These are phyloP conservation scores for Fusarium chuoi DNA, from an alignment of 2,329 filamentous ascomycete species.

Conservation along the genomic window DNA sequence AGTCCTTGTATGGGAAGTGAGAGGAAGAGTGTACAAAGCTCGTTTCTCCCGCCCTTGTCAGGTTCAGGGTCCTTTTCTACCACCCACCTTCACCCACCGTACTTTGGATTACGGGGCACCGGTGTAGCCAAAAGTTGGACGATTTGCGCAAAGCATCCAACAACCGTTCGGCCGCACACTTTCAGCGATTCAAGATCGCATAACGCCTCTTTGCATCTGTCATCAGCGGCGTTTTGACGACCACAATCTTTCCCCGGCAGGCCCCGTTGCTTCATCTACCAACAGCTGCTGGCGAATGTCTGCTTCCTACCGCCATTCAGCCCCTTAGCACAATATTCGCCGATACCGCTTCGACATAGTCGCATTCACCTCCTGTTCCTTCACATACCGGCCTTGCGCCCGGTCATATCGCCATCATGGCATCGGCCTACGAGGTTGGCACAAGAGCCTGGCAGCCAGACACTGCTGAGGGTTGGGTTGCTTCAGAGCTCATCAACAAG, in stretches of 20 bases:
- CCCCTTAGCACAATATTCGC: conserved; percentile 37
- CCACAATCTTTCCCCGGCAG: conserved; percentile 25
- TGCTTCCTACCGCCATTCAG: conserved; percentile 42
- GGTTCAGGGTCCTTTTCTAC: conserved; percentile 28
- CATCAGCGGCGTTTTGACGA: conserved; percentile 16
- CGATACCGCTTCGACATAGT: conserved; percentile 38
- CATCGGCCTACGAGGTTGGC: conserved; percentile 94
- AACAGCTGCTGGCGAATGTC: conserved; percentile 43
- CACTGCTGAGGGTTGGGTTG: conserved; percentile 94
- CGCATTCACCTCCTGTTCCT: conserved; percentile 13
- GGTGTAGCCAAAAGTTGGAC: conserved; percentile 32
- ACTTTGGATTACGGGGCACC: conserved; percentile 34
- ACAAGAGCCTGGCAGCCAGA: conserved; percentile 99
- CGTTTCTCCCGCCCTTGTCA: conserved; percentile 21
- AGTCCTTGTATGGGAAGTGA: conserved; percentile 21
- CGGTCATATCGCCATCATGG: conserved; percentile 68
- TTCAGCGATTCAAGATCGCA: conserved; percentile 16
- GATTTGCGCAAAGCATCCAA: conserved; percentile 34
- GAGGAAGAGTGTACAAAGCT: conserved; percentile 26
- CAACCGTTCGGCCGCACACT: conserved; percentile 20
- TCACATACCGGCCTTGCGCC: conserved; percentile 40
- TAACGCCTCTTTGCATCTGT: conserved; percentile 21
- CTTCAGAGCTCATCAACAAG: conserved; percentile 93
- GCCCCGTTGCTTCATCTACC: conserved; percentile 29
- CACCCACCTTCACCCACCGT: conserved; percentile 12